Percentiles rank a stretch among this genome's conserved stretches.
phyloP scores from a whole-genome alignment of 1,284 basidiomycete genomes.

The Phylloporus sp. region DNA sequence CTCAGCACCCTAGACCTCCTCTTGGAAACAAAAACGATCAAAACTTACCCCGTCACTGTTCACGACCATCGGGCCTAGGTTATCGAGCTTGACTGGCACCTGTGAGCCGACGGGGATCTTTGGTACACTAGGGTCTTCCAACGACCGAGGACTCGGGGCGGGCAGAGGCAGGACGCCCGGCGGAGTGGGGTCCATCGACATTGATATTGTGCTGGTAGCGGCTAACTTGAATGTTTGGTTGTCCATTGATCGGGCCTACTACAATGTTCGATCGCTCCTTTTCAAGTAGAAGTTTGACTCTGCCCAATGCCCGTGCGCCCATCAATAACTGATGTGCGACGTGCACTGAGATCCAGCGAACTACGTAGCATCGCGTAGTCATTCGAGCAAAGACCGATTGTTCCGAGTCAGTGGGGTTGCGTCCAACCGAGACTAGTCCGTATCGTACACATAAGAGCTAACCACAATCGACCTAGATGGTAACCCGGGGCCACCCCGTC shows the following conservation, averaged over 20 bases:
- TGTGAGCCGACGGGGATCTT: slow-evolving; percentile 20
- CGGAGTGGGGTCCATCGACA: slow-evolving; percentile 8
- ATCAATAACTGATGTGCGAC: too few relatives aligned
- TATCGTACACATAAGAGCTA: slow-evolving; percentile 23
- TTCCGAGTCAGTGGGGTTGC: too few relatives aligned
- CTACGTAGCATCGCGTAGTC: too few relatives aligned
- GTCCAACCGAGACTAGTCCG: slow-evolving; percentile 7
- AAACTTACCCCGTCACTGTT: slow-evolving; percentile 55
- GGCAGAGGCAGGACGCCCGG: slow-evolving; percentile 12
- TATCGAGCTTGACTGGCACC: slow-evolving; percentile 47
- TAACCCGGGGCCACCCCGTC: too few relatives aligned
- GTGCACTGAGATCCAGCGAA: too few relatives aligned
- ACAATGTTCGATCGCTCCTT: too few relatives aligned
- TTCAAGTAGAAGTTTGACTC: too few relatives aligned
- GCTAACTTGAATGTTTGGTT: background rate
- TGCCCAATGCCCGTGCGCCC: too few relatives aligned
- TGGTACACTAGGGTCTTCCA: slow-evolving; percentile 10
- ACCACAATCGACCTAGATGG: background rate
- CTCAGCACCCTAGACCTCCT: background rate
- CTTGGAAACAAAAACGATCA: too few relatives aligned
- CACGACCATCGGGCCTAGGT: slow-evolving; percentile 58
- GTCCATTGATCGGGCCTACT: too few relatives aligned
- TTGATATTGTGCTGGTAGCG: background rate
- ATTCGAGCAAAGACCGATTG: too few relatives aligned
- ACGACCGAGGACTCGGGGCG: slow-evolving; percentile 9